Percentiles rank a stretch among this genome's conserved stretches.
Evolutionary conservation across 106 monocot species (phyloP).

Genomic region (Agapanthus africanus): DNA sequence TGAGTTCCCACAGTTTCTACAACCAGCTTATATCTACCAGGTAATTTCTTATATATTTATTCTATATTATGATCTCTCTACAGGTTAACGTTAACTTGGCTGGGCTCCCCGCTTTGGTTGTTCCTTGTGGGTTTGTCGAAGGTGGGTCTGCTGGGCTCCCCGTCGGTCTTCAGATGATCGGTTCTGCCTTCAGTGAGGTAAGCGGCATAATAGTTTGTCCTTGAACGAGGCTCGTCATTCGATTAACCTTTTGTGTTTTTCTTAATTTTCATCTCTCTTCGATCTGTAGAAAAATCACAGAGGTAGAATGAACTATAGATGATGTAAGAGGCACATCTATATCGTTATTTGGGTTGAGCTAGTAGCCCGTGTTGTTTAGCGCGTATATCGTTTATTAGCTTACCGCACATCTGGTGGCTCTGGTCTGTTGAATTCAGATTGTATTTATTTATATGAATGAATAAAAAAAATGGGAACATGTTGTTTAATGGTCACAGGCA

Average conservation of each 20-base stretch:
- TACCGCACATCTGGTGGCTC: too few relatives aligned
- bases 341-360: not conserved
- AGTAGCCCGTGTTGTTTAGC: not conserved
- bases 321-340: not conserved
- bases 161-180: constrained; percentile 95
- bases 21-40: too few relatives aligned
- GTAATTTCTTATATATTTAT: too few relatives aligned
- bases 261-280: not conserved
- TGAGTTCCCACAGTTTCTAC: too few relatives aligned
- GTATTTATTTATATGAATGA: too few relatives aligned
- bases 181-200: constrained; percentile 78
- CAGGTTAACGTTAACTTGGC: constrained; percentile 98
- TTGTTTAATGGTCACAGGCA: too few relatives aligned
- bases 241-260: not conserved
- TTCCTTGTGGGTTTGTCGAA: constrained; percentile 89
- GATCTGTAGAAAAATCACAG: not conserved
- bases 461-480: too few relatives aligned
- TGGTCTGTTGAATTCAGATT: too few relatives aligned
- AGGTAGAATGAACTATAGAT: not conserved
- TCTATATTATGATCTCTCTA: constrained; percentile 2
- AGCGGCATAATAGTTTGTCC: not conserved
- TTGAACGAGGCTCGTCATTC: not conserved
- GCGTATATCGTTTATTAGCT: too few relatives aligned
- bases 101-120: constrained; percentile 85
- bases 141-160: constrained; percentile 66